Base-by-base conservation (phyloP, 78 protist genomes). In the Isochrysis galbana region DNA sequence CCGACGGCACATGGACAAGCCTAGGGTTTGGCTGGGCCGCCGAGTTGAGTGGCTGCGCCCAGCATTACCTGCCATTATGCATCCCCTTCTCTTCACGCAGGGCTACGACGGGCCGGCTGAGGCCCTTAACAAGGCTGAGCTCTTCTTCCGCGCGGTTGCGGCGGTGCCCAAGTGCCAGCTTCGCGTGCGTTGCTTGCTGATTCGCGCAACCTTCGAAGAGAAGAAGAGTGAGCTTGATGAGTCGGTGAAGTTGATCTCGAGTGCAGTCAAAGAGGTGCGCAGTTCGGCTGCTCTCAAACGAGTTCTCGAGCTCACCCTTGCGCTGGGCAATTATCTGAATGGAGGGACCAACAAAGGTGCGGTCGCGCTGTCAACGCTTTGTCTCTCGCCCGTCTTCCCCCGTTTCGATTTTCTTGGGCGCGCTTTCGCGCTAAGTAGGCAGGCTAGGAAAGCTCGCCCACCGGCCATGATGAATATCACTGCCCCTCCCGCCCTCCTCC, bases 241-340 rank as follows among this genome's bases (percentile, higher is more conserved):
- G n/a, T 5, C 22, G 72, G 72, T 21, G 4, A 1, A 23, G 72
- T 10, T 21, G 38, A 32, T 61, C n/a, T 23, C 72, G 61, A 7
- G 14, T 7, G 61, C 61, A 7, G 61, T 51, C 61, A 51, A 51
- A 14, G 61, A 51, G 61, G 61, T 51, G 7, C 61, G 61, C 61
- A 51, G 29, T 51, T 51, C 61, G 61, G 29, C 61, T 7, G 61
- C 61, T 7, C 84, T 77, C 23, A 2, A 21, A 32, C 17, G 29
- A 17, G 44, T 39, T 25, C 84, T 77, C 26, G 19, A 36, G 47
- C 14, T 17, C 48, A 77, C 84, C 34, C 84, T 77, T 46, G 84
- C 84, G n/a, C n/a, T 77, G 34, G 84, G 84, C 84, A 77, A 77
- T 46, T 39, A 39, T 29, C 84, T 77, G 14, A 77, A 77, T 46